phyloP scores from a whole-genome alignment of 2,329 filamentous ascomycete genomes.

The Aspergillus quadrilineatus region DNA sequence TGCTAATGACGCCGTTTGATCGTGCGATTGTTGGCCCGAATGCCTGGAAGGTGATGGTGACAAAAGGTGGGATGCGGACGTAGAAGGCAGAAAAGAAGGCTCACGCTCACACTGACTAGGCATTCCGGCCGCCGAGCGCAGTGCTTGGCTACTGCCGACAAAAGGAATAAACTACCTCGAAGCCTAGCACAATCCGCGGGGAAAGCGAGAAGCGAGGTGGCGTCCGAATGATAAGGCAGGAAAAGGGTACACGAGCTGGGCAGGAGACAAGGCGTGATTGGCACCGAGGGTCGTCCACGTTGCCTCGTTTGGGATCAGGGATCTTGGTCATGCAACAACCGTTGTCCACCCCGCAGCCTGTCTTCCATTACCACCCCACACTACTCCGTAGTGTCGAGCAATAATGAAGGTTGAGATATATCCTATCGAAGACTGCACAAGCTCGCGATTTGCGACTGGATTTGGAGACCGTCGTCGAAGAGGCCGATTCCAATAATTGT shows the following conservation, averaged over 20 bases:
- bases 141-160: slow-evolving; percentile 9
- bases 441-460: slow-evolving; percentile 7
- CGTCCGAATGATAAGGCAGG: slow-evolving; percentile 2
- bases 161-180: background rate
- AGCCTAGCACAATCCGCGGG: slow-evolving; percentile 12
- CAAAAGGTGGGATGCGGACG: slow-evolving; percentile 7
- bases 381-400: slow-evolving; percentile 1
- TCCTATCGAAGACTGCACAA: background rate
- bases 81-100: slow-evolving; percentile 12
- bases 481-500: background rate
- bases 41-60: slow-evolving; percentile 1
- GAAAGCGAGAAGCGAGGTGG: slow-evolving; percentile 6
- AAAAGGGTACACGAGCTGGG: slow-evolving; percentile 6
- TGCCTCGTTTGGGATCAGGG: slow-evolving; percentile 20
- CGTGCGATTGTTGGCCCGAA: slow-evolving; percentile 7
- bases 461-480: background rate
- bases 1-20: slow-evolving; percentile 10
- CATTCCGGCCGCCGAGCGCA: slow-evolving; percentile 20
- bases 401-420: background rate
- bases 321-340: slow-evolving; percentile 23
- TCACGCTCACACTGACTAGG: slow-evolving; percentile 14
- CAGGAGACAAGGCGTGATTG: slow-evolving; percentile 13
- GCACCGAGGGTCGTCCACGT: slow-evolving; percentile 22
- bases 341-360: slow-evolving; percentile 22
- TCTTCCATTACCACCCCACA: slow-evolving; percentile 20